Base-by-base conservation (phyloP, 768 basidiomycete species). In the Fomitopsis serialis region DNA sequence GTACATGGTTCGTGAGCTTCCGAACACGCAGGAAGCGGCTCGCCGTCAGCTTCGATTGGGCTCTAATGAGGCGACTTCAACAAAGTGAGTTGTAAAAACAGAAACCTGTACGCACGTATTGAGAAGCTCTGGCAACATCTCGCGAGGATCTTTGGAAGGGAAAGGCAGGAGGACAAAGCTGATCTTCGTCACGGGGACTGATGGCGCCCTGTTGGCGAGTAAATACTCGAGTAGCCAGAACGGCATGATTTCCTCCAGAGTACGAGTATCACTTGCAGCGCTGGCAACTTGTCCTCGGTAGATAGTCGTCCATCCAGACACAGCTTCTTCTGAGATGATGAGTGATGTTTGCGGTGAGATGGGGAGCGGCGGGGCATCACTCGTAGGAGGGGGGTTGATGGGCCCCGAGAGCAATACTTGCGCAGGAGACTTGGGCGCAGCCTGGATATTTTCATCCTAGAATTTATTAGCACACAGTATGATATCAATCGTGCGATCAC, bases 81-180 rank as follows among this genome's bases (percentile, higher is more conserved):
- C 13, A 27, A 23, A 21, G 1, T 27, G 23, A 19, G 34, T 22
- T 12, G 4, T 9, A 27, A 7, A 50, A 7, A 9, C 35, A 23
- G 19, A 12, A 5, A 36, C 37, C n/a, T 37, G 15, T 7, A 51
- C 50, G 22, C 63, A 96, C 94, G 84, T 84, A 64, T 91, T 92
- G 54, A 96, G 74, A 52, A 98, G 70, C 61, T 92, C 91, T 0
- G 91, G 90, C 36, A 97, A 68, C 56, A 76, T 73, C 55, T 88
- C 79, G 25, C 75, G 75, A 0, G 78, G 75, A 49, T 85, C 80
- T 54, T 79, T 79, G 54, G 72, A 77, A 2, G 70, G 73, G 80
- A 81, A 89, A 1, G 95, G 93, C 56, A 95, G 73, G 35, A 99
- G 69, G 19, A 96, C 81, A 65, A 98, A 99, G 60, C 92, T 91